phyloP scores from a whole-genome alignment of 2,329 filamentous ascomycete genomes.

The Beauveria caledonica region DNA sequence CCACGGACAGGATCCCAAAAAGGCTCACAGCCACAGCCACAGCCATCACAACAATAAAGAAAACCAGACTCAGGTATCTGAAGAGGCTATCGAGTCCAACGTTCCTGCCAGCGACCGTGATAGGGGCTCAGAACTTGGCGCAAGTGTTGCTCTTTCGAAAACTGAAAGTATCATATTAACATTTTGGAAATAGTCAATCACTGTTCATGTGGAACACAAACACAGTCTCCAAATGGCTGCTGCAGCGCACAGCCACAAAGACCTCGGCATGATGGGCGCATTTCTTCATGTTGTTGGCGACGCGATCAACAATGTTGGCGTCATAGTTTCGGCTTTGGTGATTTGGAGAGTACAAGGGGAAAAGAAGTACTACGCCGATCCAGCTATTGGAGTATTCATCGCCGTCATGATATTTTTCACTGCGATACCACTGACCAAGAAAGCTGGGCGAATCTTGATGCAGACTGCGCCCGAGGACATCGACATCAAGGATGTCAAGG shows the following conservation, averaged over 20 bases:
- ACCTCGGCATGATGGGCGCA: conserved; percentile 65
- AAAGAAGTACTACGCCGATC: conserved; percentile 62
- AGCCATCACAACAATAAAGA: conserved; percentile 12
- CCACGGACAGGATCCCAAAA: conserved; percentile 6
- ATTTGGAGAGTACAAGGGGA: conserved; percentile 57
- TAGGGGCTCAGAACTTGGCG: neutral
- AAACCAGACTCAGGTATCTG: neutral
- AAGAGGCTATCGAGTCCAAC: conserved; percentile 2
- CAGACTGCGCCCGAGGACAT: conserved; percentile 57
- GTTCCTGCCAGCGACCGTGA: neutral
- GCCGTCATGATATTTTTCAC: conserved; percentile 63
- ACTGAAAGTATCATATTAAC: neutral
- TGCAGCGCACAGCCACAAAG: conserved; percentile 33
- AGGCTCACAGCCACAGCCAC: conserved; percentile 6
- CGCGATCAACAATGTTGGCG: conserved; percentile 67
- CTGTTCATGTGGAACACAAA: conserved; percentile 40
- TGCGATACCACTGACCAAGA: conserved; percentile 53
- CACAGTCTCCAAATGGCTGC: conserved; percentile 27
- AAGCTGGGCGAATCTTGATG: conserved; percentile 57
- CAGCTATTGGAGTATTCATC: conserved; percentile 60
- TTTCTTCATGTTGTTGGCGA: conserved; percentile 65
- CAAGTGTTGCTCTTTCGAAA: neutral
- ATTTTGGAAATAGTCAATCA: conserved; percentile 1
- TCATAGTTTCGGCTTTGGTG: conserved; percentile 60
- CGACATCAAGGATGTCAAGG: conserved; percentile 52